Evolutionary conservation across 2,329 filamentous ascomycete genomes (phyloP), one percentile per base, ranked within the genome.

Genomic region (Colletotrichum spinosum): DNA sequence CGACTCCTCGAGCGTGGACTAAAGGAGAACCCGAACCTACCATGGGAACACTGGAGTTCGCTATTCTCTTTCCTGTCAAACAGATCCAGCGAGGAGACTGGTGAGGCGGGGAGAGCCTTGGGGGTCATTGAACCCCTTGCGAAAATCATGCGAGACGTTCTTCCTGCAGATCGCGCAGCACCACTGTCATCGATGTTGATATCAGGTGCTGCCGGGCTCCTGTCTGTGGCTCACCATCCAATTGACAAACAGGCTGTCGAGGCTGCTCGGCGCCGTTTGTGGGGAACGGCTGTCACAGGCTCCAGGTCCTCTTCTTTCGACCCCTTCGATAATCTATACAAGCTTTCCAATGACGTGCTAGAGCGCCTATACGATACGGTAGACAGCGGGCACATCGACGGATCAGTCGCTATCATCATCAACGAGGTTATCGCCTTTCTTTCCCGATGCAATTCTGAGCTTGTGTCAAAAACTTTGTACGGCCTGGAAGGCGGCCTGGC

Each of bases 111-210:
- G 6, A 83, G 90, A 45, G 86, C 89, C 6, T 81, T 92, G 54
- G 85, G 86, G 33, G 83, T 93, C 2, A 81, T 94, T 44, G 93
- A 97, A 67, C 91, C 90, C 1, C 72, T 96, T 4, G 87, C 92
- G 0, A 89, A 86, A 69, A 72, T 76, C 1, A 69, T 91, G 5
- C 70, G 81, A 42, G 81, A 83, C 59, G 77, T 69, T 67, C 69
- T 74, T 2, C 55, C 72, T 34, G 64, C 68, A 25, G 66, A 73
- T 38, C 56, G 68, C 15, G 15, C 64, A 3, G 65, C 70, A 4
- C 51, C 63, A 3, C 45, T 73, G 8, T 58, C 71, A 3, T 35
- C 72, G 5, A 79, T 73, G 17, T 69, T 73, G 0, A 67, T 83
- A 11, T 73, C 72, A 25, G 78, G 77, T 9, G 71, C 79, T 1